Conservation (phyloP, 257 asterid species). For the Solanum tarijense region DNA sequence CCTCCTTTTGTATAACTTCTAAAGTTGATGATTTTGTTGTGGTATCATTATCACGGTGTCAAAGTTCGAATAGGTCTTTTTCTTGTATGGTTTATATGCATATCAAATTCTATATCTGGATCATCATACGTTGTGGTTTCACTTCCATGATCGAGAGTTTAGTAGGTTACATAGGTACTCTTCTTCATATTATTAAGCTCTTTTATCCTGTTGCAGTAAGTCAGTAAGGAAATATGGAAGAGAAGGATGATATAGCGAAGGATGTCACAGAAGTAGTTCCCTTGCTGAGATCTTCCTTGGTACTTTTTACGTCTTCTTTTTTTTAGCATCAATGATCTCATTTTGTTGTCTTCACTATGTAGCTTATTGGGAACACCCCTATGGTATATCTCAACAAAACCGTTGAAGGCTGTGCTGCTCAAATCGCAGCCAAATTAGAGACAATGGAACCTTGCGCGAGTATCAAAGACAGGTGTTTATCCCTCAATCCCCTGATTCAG, state of each 20-base stretch:
- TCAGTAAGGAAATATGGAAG: slow-evolving; percentile 13
- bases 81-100: neutral
- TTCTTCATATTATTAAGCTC: neutral
- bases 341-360: neutral
- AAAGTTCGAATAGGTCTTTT: neutral
- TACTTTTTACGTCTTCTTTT: neutral
- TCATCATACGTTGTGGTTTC: neutral
- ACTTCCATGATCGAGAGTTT: neutral
- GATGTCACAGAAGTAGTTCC: slow-evolving; percentile 28
- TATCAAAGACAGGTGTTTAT: slow-evolving; percentile 30
- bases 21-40: neutral
- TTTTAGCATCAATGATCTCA: neutral
- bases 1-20: too few relatives aligned
- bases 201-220: slow-evolving; percentile 5
- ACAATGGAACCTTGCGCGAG: slow-evolving; percentile 39
- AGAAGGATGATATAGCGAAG: slow-evolving; percentile 16
- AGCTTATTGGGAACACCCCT: slow-evolving; percentile 41
- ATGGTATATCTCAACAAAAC: slow-evolving; percentile 36
- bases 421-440: slow-evolving; percentile 39
- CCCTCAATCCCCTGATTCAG: neutral
- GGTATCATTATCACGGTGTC: neutral
- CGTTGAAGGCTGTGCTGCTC: slow-evolving; percentile 30
- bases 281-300: neutral
- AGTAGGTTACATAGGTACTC: neutral
- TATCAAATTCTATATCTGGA: neutral